Percentiles rank a stretch among this genome's conserved stretches.
Evolutionary conservation across 306 rosid species (phyloP).

Genomic region (Purshia tridentata): DNA sequence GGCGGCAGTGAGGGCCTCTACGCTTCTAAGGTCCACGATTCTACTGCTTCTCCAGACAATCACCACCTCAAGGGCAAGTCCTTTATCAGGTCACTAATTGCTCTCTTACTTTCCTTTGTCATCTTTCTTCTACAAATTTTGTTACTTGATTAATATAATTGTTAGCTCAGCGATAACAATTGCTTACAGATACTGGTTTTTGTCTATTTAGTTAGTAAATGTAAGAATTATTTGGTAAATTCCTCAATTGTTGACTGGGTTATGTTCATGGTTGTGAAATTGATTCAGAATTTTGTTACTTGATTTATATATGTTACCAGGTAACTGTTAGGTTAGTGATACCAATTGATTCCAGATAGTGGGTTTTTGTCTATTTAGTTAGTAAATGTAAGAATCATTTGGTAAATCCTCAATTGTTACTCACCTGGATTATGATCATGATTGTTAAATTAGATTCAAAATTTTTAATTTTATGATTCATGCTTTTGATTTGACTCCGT

Average conservation of each 20-base stretch:
- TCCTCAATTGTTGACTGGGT: neutral
- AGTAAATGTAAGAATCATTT: neutral
- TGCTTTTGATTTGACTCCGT: constrained; percentile 10
- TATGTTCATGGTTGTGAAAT: neutral
- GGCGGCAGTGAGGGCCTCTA: constrained; percentile 87
- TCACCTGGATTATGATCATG: neutral
- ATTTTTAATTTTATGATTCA: neutral
- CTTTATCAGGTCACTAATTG: constrained; percentile 51
- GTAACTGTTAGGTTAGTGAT: no score
- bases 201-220: neutral
- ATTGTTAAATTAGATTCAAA: neutral
- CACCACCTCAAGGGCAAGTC: constrained; percentile 56
- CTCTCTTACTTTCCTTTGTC: neutral
- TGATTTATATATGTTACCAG: no score
- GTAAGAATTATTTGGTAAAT: neutral
- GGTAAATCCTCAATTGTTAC: neutral
- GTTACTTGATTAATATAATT: neutral
- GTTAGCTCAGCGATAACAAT: neutral
- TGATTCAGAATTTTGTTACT: neutral
- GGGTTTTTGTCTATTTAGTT: neutral
- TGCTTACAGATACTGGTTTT: neutral
- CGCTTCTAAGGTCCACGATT: constrained; percentile 48
- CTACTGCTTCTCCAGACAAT: constrained; percentile 27
- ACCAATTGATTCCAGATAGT: no score
- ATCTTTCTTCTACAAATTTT: neutral